phyloP scores from a whole-genome alignment of 129 eudicot genomes.

The Artemisia tridentata region DNA sequence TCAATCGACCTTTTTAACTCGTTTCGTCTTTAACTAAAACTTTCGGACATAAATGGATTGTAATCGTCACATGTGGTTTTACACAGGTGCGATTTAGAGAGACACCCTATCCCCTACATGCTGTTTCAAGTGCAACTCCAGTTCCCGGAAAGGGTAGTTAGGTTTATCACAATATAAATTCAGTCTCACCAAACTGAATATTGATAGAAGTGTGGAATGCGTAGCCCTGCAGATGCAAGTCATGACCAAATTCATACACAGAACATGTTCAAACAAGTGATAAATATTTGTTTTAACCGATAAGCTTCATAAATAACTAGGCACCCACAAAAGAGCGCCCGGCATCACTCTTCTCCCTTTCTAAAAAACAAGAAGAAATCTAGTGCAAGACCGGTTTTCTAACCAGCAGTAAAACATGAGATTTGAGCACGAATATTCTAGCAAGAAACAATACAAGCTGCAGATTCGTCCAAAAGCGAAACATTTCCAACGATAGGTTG shows the following conservation, averaged over 20 bases:
- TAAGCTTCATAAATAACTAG: constrained; percentile 23
- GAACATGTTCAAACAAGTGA: constrained; percentile 2
- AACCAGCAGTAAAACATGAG: neutral
- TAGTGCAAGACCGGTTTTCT: constrained; percentile 17
- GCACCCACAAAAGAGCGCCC: constrained; percentile 22
- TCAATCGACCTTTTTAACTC: too few relatives aligned
- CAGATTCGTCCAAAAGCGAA: constrained; percentile 25
- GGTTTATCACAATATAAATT: too few relatives aligned
- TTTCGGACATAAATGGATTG: too few relatives aligned
- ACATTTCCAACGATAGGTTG: constrained; percentile 30
- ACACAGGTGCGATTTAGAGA: too few relatives aligned
- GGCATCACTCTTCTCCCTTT: constrained; percentile 26
- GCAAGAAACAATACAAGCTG: constrained; percentile 38
- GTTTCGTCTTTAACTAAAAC: too few relatives aligned
- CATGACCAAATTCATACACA: constrained; percentile 25
- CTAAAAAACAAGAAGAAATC: constrained; percentile 27
- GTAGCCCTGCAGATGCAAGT: neutral
- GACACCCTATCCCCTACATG: too few relatives aligned
- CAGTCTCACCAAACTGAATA: neutral
- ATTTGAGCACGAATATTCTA: constrained; percentile 15
- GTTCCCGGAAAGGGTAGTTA: neutral
- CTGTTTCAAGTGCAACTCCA: neutral
- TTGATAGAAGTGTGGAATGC: neutral
- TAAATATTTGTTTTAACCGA: constrained; percentile 11
- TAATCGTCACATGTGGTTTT: too few relatives aligned